Evolutionary conservation across 169 alveolate genomes (phyloP), one percentile per base, ranked within the genome.

Genomic region (Eimeria tenella): DNA sequence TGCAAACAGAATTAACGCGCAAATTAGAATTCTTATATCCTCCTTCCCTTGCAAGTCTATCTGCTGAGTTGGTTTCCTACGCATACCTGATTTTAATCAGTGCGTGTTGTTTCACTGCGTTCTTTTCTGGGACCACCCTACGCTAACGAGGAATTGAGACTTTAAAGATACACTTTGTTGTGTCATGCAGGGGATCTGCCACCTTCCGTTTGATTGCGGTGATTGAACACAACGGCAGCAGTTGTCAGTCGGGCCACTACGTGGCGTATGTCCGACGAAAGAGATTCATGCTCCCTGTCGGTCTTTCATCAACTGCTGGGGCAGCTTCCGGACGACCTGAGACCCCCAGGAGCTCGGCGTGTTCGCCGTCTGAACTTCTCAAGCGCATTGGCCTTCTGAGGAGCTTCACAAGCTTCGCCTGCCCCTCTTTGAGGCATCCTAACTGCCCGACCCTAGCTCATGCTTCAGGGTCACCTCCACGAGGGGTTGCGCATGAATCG

Each of bases 191-290:
- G 63, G 65, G 53, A 13, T 17, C 75, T 52, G 91, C 91, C 73
- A 60, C 65, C 17, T 84, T 60, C 9, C 91, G 91, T 42, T 84
- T 84, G 79, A 84, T 84, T 52, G 91, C 91, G 4, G 91, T 84
- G 50, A 84, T 84, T 25, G 91, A 84, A 77, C 91, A 84, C 79
- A 84, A 84, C 17, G 91, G 91, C 7, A 84, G 25, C 91, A 84
- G 91, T 42, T 60, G 91, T 15, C 91, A 84, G 81, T 31, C 91
- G 25, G 91, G 91, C 63, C 91, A 84, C 79, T 84, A 84, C 25
- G 91, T 84, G 91, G 91, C 91, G 21, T 84, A 84, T 53, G 91
- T 84, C 52, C 91, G 91, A 58, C 75, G 91, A 13, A 84, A 71
- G 63, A 52, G 91, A 42, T 84, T 84, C 52, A 49, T 17, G 65